Evolutionary conservation across 1,284 basidiomycete species (phyloP).

Genomic region (Apiotrichum gracile): DNA sequence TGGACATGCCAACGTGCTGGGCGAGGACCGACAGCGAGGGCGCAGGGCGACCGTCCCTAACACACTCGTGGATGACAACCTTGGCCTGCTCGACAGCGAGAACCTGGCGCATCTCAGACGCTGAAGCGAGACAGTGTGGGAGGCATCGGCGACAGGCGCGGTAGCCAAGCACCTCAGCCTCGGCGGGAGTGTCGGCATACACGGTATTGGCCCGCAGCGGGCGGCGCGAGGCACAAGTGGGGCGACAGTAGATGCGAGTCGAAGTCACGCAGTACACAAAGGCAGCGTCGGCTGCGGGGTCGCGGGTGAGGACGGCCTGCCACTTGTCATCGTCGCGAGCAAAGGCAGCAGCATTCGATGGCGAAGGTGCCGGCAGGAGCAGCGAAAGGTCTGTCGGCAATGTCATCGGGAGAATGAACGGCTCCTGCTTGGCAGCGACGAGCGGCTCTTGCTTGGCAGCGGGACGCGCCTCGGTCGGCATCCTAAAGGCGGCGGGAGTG

Average conservation of each 20-base stretch:
- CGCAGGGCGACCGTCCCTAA: slow-evolving; percentile 1
- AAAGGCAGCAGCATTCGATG: background rate
- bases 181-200: background rate
- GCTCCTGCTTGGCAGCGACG: background rate
- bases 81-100: slow-evolving; percentile 4
- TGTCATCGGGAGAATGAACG: background rate
- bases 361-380: background rate
- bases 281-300: slow-evolving; percentile 1
- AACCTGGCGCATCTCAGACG: slow-evolving; percentile 1
- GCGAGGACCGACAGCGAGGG: background rate
- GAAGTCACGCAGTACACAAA: slow-evolving; percentile 8
- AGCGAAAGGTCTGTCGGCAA: background rate
- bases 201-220: background rate
- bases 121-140: slow-evolving; percentile 4
- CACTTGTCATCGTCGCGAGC: slow-evolving; percentile 4
- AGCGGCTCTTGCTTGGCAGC: background rate
- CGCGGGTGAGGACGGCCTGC: slow-evolving; percentile 4
- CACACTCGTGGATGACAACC: slow-evolving; percentile 2
- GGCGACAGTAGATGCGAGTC: slow-evolving; percentile 8
- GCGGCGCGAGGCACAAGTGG: slow-evolving; percentile 2
- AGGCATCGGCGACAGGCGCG: slow-evolving; percentile 6
- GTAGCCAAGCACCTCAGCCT: slow-evolving; percentile 2
- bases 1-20: slow-evolving; percentile 1
- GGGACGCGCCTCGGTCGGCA: background rate
- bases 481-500: background rate